These are phyloP conservation scores for Leptodontidium sp. DNA, from an alignment of 2,329 filamentous ascomycete genomes.

Conservation along the genomic window DNA sequence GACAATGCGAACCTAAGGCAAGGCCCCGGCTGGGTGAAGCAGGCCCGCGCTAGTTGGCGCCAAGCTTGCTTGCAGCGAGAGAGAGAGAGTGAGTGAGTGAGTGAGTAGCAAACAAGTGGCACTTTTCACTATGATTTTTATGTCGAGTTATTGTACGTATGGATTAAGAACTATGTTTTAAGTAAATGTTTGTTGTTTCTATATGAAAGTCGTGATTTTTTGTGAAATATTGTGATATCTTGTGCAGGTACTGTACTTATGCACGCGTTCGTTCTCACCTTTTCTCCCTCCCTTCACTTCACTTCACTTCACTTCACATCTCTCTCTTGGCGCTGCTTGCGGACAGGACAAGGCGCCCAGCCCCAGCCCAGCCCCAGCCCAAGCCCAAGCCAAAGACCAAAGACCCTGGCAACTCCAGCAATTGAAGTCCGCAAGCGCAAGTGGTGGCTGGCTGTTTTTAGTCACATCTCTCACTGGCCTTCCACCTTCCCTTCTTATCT, in stretches of 20 bases:
- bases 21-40: not conserved
- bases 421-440: too few species aligned
- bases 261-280: too few species aligned
- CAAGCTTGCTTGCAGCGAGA: not conserved
- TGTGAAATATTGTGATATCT: not conserved
- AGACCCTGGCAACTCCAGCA: too few species aligned
- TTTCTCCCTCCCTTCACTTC: not conserved
- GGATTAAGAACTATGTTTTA: too few species aligned
- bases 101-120: not conserved
- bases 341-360: not conserved
- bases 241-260: not conserved
- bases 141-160: too few species aligned
- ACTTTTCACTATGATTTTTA: constrained; percentile 5
- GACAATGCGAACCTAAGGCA: not conserved
- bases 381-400: too few species aligned
- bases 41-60: constrained; percentile 11
- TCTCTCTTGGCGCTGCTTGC: not conserved
- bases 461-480: constrained; percentile 11
- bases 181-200: not conserved
- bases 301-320: not conserved
- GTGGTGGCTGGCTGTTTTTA: constrained; percentile 8
- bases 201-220: not conserved
- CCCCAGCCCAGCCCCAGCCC: too few species aligned
- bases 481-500: constrained; percentile 9
- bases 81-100: not conserved